Evolutionary conservation across 2,329 filamentous ascomycete species (phyloP).

Genomic region (Botrytis aclada): DNA sequence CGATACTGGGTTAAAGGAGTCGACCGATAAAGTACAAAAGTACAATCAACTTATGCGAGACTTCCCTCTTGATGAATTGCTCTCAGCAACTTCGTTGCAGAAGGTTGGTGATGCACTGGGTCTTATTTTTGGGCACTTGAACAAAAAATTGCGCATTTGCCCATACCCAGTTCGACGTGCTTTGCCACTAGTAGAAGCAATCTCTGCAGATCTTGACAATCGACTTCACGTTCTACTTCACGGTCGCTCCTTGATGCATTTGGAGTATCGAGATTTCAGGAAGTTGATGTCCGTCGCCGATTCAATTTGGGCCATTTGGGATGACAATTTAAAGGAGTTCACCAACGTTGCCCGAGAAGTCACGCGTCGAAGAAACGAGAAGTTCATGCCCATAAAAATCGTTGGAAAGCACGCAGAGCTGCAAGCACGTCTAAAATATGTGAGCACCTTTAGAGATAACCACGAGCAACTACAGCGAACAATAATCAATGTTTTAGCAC

Average conservation of each 20-base stretch:
- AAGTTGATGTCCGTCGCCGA: constrained; percentile 80
- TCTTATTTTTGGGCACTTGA: constrained; percentile 89
- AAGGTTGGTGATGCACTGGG: constrained; percentile 87
- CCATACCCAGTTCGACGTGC: constrained; percentile 92
- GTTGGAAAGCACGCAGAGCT: constrained; percentile 81
- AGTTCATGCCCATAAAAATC: constrained; percentile 98
- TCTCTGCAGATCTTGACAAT: constrained; percentile 87
- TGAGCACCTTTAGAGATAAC: constrained; percentile 90
- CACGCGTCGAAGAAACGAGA: constrained; percentile 88
- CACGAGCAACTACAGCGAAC: constrained; percentile 97
- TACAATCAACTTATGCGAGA: constrained; percentile 99
- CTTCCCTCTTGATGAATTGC: constrained; percentile 90
- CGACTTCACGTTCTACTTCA: constrained; percentile 82
- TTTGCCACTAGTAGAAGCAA: constrained; percentile 90
- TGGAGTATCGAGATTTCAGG: constrained; percentile 89
- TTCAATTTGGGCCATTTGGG: constrained; percentile 87
- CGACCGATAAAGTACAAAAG: constrained; percentile 93
- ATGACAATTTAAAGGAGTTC: constrained; percentile 95
- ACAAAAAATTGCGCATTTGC: constrained; percentile 96
- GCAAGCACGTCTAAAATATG: constrained; percentile 88
- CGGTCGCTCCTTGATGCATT: constrained; percentile 83
- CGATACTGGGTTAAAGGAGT: constrained; percentile 94
- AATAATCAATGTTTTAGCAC: constrained; percentile 93
- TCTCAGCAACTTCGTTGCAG: constrained; percentile 83
- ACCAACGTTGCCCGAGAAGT: constrained; percentile 96